A percentile compares a stretch with the other conserved stretches of the same genome.
Evolutionary conservation across 768 basidiomycete genomes (phyloP).

Genomic region (Pleurotus eryngii): DNA sequence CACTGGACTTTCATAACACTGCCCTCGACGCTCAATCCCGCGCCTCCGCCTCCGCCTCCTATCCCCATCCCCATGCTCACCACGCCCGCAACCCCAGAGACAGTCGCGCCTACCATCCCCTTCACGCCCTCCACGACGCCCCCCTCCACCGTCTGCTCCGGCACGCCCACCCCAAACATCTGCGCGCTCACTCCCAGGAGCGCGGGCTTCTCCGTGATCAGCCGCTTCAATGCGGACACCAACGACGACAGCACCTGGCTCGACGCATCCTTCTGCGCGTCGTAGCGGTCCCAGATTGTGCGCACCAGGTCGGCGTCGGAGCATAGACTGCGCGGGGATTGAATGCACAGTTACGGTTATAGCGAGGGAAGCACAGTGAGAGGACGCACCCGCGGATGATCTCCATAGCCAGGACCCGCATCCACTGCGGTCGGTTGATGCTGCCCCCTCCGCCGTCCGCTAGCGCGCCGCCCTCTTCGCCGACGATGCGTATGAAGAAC

Average conservation of each 20-base stretch:
- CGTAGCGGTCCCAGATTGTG: constrained; percentile 77
- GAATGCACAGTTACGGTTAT: background rate
- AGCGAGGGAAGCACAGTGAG: background rate
- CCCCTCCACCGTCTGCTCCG: constrained; percentile 22
- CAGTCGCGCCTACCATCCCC: constrained; percentile 81
- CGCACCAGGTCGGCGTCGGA: constrained; percentile 77
- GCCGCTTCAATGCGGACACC: constrained; percentile 78
- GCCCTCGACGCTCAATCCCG: constrained; percentile 66
- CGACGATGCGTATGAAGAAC: constrained; percentile 62
- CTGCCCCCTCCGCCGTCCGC: constrained; percentile 11
- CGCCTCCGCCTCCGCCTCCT: constrained; percentile 42
- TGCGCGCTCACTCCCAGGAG: constrained; percentile 77
- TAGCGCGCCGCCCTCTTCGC: constrained; percentile 41
- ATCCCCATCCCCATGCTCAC: constrained; percentile 31
- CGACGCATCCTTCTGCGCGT: constrained; percentile 48
- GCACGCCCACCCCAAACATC: constrained; percentile 77
- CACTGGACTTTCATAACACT: constrained; percentile 90
- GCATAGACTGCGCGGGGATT: constrained; percentile 49
- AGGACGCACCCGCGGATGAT: constrained; percentile 75
- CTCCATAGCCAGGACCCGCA: constrained; percentile 89
- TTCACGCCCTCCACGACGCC: constrained; percentile 66
- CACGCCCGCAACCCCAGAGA: constrained; percentile 84
- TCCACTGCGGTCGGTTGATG: constrained; percentile 68
- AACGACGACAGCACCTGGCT: constrained; percentile 76
- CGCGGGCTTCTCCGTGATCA: constrained; percentile 86